A percentile compares a stretch with the other conserved stretches of the same genome.
These are phyloP conservation scores for Ramalina peruviana DNA, from an alignment of 495 filamentous ascomycete genomes.

Conservation along the genomic window DNA sequence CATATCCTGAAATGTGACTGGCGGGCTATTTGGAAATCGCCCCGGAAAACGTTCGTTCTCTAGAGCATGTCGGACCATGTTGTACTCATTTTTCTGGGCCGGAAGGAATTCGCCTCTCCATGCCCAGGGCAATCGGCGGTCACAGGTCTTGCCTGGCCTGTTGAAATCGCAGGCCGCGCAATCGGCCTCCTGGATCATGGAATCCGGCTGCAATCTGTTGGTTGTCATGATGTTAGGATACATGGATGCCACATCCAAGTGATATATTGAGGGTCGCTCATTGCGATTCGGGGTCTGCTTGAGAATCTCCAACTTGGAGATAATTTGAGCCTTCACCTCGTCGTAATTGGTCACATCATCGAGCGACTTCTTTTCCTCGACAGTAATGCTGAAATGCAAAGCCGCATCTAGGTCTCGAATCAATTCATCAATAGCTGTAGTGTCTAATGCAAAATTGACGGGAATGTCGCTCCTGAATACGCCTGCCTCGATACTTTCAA, in stretches of 20 bases:
- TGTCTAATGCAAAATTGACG: slow-evolving; percentile 78
- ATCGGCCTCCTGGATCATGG: slow-evolving; percentile 91
- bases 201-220: slow-evolving; percentile 92
- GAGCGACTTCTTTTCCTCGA: slow-evolving; percentile 89
- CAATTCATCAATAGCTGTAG: slow-evolving; percentile 77
- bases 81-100: slow-evolving; percentile 93
- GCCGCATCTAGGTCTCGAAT: slow-evolving; percentile 79
- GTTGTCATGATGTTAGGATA: slow-evolving; percentile 99
- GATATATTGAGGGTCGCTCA: slow-evolving; percentile 88
- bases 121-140: slow-evolving; percentile 87
- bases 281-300: slow-evolving; percentile 67
- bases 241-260: slow-evolving; percentile 98
- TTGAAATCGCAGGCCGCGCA: slow-evolving; percentile 99
- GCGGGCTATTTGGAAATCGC: slow-evolving; percentile 50
- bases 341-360: slow-evolving; percentile 89
- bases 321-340: slow-evolving; percentile 78
- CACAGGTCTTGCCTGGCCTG: slow-evolving; percentile 90
- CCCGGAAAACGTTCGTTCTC: slow-evolving; percentile 86
- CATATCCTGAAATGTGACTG: slow-evolving; percentile 69
- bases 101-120: slow-evolving; percentile 98
- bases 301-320: slow-evolving; percentile 52
- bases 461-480: slow-evolving; percentile 95
- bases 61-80: slow-evolving; percentile 92
- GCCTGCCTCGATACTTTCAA: slow-evolving; percentile 97
- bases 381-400: slow-evolving; percentile 76